A percentile compares a stretch with the other conserved stretches of the same genome.
Evolutionary conservation across 2,329 filamentous ascomycete genomes (phyloP).

Genomic region (Emmonsiellopsis sp.): DNA sequence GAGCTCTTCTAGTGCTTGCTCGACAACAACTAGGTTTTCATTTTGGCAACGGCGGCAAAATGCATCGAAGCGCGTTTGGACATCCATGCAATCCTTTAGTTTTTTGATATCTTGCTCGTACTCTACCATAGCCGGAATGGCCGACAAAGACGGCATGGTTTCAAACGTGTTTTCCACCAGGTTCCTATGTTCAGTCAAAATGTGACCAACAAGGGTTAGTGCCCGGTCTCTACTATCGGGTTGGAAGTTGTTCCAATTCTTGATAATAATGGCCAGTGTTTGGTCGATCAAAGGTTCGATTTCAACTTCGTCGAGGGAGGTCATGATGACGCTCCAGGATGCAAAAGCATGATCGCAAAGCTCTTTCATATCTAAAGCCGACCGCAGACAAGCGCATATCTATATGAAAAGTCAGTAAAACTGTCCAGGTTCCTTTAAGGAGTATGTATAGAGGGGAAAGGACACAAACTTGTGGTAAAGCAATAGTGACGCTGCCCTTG

Average conservation of each 20-base stretch:
- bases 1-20: slow-evolving; percentile 71
- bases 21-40: slow-evolving; percentile 77
- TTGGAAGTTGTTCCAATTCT: slow-evolving; percentile 66
- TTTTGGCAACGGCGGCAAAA: slow-evolving; percentile 67
- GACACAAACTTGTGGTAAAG: slow-evolving; percentile 65
- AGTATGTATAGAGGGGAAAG: neutral
- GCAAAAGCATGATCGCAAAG: slow-evolving; percentile 71
- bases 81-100: slow-evolving; percentile 56
- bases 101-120: slow-evolving; percentile 57
- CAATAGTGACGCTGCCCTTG: slow-evolving; percentile 62
- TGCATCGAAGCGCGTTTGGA: slow-evolving; percentile 56
- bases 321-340: slow-evolving; percentile 75
- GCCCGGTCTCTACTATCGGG: slow-evolving; percentile 49
- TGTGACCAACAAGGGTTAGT: slow-evolving; percentile 51
- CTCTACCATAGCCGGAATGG: slow-evolving; percentile 59
- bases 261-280: slow-evolving; percentile 76
- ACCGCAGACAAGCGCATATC: slow-evolving; percentile 87
- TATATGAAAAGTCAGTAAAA: slow-evolving; percentile 26
- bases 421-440: slow-evolving; percentile 7
- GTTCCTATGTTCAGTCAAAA: slow-evolving; percentile 54
- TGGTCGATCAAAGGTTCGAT: slow-evolving; percentile 73
- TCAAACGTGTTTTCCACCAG: slow-evolving; percentile 58
- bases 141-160: slow-evolving; percentile 66
- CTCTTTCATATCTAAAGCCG: slow-evolving; percentile 63
- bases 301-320: slow-evolving; percentile 65